A percentile compares a stretch with the other conserved stretches of the same genome.
These are phyloP conservation scores for Aaosphaeria pasadenensis DNA, from an alignment of 2,329 filamentous ascomycete genomes.

Conservation along the genomic window DNA sequence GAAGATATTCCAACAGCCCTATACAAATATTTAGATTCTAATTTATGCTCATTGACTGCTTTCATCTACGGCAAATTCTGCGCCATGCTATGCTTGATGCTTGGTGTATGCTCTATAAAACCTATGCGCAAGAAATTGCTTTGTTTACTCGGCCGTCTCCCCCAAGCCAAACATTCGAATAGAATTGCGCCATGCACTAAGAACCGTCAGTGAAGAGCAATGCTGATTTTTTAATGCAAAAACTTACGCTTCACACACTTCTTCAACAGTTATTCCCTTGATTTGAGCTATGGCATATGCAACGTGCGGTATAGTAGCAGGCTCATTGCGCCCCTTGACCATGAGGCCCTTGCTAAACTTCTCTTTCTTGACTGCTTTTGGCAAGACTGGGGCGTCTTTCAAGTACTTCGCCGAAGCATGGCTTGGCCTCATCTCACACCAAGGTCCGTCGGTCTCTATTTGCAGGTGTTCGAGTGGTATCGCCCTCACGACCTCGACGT, in stretches of 20 bases:
- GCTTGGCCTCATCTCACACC: conserved; percentile 89
- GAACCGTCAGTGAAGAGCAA: background rate
- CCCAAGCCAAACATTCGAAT: conserved; percentile 40
- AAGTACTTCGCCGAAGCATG: conserved; percentile 80
- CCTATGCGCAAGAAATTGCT: background rate
- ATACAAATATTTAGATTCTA: background rate
- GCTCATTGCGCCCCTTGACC: conserved; percentile 95
- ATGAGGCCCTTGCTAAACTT: conserved; percentile 84
- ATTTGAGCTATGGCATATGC: conserved; percentile 86
- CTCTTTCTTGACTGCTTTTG: conserved; percentile 91
- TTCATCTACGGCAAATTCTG: too few species aligned
- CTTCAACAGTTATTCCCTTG: conserved; percentile 74
- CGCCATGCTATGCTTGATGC: too few species aligned
- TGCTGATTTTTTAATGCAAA: background rate
- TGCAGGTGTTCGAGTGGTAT: conserved; percentile 79
- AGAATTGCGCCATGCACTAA: conserved; percentile 38
- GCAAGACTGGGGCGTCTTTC: conserved; percentile 66
- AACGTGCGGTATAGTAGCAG: conserved; percentile 79
- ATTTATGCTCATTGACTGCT: background rate
- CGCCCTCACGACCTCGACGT: conserved; percentile 77
- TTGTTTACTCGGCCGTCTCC: conserved; percentile 11
- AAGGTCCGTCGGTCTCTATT: conserved; percentile 96
- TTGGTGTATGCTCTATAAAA: too few species aligned
- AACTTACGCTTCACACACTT: conserved; percentile 74
- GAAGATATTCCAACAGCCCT: conserved; percentile 28